Evolutionary conservation across 2,329 filamentous ascomycete genomes (phyloP).

Genomic region (Arthrobotrys musiformis): DNA sequence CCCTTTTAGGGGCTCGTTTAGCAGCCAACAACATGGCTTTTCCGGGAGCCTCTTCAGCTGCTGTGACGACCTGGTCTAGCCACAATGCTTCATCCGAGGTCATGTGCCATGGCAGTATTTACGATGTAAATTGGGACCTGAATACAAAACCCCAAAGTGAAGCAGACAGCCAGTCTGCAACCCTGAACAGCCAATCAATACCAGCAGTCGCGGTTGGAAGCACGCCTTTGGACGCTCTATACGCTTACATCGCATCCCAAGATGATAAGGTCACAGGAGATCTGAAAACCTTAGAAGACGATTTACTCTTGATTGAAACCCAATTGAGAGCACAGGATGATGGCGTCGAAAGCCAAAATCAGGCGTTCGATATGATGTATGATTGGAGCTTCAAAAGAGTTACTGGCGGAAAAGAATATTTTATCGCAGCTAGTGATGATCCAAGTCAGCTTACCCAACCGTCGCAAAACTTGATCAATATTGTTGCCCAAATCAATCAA

Average conservation of each 20-base stretch:
- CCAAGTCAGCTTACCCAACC: not conserved
- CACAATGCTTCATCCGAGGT: constrained; percentile 38
- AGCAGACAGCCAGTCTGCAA: constrained; percentile 60
- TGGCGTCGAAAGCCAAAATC: constrained; percentile 60
- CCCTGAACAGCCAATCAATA: constrained; percentile 16
- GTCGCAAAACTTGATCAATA: not conserved
- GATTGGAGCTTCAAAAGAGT: constrained; percentile 60
- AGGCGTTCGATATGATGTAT: constrained; percentile 60
- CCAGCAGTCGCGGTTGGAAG: constrained; percentile 62
- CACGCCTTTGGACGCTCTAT: constrained; percentile 63
- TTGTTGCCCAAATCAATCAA: not conserved
- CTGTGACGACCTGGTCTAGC: constrained; percentile 20
- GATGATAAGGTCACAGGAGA: not conserved
- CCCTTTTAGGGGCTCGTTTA: no score
- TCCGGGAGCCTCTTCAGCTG: constrained; percentile 40
- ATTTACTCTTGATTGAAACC: constrained; percentile 59
- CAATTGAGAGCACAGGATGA: constrained; percentile 61
- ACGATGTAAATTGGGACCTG: constrained; percentile 62
- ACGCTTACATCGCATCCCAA: constrained; percentile 61
- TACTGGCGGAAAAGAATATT: constrained; percentile 57
- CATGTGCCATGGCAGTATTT: constrained; percentile 63
- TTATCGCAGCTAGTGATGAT: constrained; percentile 19
- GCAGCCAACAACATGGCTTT: no score
- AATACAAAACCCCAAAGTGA: constrained; percentile 59
- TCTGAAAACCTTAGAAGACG: constrained; percentile 59